Evolutionary conservation across 176 grass and related monocot species (phyloP).

Genomic region (Dactylis glomerata): DNA sequence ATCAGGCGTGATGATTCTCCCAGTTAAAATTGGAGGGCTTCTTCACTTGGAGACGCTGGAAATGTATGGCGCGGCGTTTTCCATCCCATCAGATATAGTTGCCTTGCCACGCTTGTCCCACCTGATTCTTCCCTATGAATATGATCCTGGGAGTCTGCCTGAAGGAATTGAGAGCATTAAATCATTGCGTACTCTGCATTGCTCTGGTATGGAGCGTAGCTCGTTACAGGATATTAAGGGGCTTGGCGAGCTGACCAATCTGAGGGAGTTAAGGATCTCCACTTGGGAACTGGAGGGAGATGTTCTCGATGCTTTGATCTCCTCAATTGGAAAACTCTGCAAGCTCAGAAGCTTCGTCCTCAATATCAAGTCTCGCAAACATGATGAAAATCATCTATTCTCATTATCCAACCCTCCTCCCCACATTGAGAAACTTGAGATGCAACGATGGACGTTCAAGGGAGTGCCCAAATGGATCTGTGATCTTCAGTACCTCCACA

Average conservation of each 20-base stretch:
- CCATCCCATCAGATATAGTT: not conserved
- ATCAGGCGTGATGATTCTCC: not conserved
- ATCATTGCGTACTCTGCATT: not conserved
- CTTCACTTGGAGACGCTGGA: not conserved
- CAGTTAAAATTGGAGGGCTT: not conserved
- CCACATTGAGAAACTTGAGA: not conserved
- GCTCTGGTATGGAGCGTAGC: accelerated
- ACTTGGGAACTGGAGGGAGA: no score
- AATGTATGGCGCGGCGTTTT: accelerated
- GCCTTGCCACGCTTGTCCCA: not conserved
- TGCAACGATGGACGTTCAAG: not conserved
- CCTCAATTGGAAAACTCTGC: not conserved
- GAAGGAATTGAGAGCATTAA: not conserved
- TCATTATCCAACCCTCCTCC: not conserved
- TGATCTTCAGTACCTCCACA: not conserved
- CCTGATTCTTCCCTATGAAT: not conserved
- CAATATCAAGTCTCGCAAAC: accelerated
- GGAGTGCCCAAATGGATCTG: not conserved
- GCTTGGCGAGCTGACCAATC: not conserved
- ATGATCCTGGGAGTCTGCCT: no score
- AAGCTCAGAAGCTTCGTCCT: accelerated
- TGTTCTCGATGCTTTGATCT: not conserved
- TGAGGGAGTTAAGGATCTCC: not conserved
- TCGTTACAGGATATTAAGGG: not conserved
- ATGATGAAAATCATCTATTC: not conserved